Evolutionary conservation across 208 protist genomes (phyloP), one percentile per base, ranked within the genome.

Genomic region (Trypanosomatidae sp.): DNA sequence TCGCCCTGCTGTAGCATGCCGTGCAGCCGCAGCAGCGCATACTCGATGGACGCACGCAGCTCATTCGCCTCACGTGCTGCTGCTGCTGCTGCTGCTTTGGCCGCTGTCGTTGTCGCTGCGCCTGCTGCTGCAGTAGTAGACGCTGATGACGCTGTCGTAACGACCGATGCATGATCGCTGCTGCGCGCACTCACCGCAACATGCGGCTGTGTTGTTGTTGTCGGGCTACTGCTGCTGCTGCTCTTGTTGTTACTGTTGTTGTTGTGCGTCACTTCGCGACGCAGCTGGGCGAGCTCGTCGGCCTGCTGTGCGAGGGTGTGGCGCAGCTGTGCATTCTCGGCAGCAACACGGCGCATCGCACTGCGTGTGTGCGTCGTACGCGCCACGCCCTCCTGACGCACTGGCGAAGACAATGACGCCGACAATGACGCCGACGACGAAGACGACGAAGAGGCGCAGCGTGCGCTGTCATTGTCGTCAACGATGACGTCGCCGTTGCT

Each of bases 281-380:
- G 49, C 54, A 75, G n/a, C 57, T 51, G 53, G 22, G 43, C 50
- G n/a, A 84, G 28, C 61, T 82, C 68, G 10, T 44, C 45, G 15
- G 62, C 48, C 57, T 88, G 73, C 44, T 75, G 33, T 0, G 58
- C 61, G 26, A 85, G 49, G 33, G 70, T 56, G 43, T 66, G 49
- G 41, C 60, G 27, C 15, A 91, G 59, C 27, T 45, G 16, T 5
- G 55, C 44, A 39, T 84, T 87, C 48, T 72, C 66, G 26, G 64
- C 58, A 48, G 78, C 69, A 45, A 80, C 50, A 42, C 39, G 23
- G 35, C 77, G 62, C 35, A 88, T 51, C n/a, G n/a, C n/a, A n/a
- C n/a, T n/a, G n/a, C n/a, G n/a, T n/a, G n/a, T n/a, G n/a, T n/a
- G n/a, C n/a, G n/a, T n/a, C n/a, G n/a, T n/a, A n/a, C n/a, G 15